phyloP scores from a whole-genome alignment of 2,329 filamentous ascomycete species.

The Alternaria ventricosa region DNA sequence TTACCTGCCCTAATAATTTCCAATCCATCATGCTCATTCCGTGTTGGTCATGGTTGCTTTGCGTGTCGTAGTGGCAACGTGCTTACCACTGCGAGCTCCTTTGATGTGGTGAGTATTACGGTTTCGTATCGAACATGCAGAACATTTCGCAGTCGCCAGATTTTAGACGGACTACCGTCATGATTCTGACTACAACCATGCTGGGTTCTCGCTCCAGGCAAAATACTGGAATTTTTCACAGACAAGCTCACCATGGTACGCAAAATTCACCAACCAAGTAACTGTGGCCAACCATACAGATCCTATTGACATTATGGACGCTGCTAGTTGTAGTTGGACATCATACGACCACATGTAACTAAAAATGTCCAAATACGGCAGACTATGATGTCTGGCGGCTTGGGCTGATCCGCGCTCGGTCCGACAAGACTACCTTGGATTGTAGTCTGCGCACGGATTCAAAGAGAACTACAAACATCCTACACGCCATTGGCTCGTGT shows the following conservation, averaged over 20 bases:
- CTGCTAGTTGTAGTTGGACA: neutral
- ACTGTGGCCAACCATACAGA: neutral
- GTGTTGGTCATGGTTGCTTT: neutral
- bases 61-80: neutral
- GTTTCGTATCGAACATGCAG: neutral
- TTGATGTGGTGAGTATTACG: neutral
- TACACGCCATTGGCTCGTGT: neutral
- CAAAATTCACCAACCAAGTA: neutral
- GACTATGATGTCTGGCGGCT: neutral
- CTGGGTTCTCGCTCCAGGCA: neutral
- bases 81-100: neutral
- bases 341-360: neutral
- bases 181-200: neutral
- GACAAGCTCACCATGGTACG: neutral
- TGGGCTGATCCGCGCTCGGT: neutral
- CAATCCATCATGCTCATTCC: neutral
- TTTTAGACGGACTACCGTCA: neutral
- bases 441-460: neutral
- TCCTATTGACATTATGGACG: neutral
- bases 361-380: neutral
- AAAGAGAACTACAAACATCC: too few relatives aligned
- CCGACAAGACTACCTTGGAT: neutral
- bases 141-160: neutral
- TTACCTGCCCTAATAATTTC: slow-evolving; percentile 6
- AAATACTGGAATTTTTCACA: neutral